These are phyloP conservation scores for Scytalidium sp. DNA, from an alignment of 2,329 filamentous ascomycete species.

Conservation along the genomic window DNA sequence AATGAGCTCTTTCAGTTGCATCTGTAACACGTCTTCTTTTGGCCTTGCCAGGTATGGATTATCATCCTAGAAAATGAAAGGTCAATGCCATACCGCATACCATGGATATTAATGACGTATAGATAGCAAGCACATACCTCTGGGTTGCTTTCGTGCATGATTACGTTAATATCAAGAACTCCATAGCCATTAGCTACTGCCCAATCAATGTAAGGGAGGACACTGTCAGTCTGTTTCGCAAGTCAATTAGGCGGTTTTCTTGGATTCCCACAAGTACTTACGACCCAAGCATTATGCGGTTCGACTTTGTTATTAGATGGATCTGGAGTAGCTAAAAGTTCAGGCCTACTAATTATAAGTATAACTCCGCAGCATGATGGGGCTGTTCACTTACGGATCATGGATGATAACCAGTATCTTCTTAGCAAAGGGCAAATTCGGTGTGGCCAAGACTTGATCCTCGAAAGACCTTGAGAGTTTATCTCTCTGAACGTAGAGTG, in stretches of 20 bases:
- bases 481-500: conserved; percentile 75
- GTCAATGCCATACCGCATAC: neutral
- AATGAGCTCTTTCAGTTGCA: conserved; percentile 68
- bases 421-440: conserved; percentile 60
- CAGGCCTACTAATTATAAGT: conserved; percentile 49
- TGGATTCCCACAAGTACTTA: conserved; percentile 45
- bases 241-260: conserved; percentile 31
- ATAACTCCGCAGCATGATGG: conserved; percentile 10
- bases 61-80: neutral
- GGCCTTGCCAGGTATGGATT: conserved; percentile 25
- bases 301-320: conserved; percentile 71
- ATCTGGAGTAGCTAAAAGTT: conserved; percentile 65
- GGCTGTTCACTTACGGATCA: conserved; percentile 64
- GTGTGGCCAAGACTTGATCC: conserved; percentile 81
- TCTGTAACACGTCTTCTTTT: conserved; percentile 45
- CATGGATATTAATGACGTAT: neutral
- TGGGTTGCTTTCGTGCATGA: conserved; percentile 67
- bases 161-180: conserved; percentile 89
- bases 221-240: conserved; percentile 68
- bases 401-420: conserved; percentile 85
- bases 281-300: conserved; percentile 83
- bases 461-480: conserved; percentile 74
- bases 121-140: conserved; percentile 43
- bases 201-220: conserved; percentile 82
- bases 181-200: conserved; percentile 73